Conservation (phyloP, 495 filamentous ascomycete genomes). For the Bryoglossum gracile region DNA sequence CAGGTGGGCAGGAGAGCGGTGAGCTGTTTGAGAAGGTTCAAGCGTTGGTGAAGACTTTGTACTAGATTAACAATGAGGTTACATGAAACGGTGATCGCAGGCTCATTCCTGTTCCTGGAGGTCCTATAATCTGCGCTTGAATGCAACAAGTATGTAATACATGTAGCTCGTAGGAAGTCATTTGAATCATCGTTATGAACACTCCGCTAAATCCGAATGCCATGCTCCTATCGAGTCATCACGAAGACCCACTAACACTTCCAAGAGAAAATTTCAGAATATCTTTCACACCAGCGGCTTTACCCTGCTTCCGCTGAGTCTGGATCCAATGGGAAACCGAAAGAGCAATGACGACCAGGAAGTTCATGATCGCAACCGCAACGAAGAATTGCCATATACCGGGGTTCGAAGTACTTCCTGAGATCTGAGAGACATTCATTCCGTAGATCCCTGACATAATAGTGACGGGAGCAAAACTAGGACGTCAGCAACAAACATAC, state of each 20-base stretch:
- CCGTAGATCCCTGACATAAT: slow-evolving; percentile 25
- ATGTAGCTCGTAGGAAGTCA: too few relatives aligned
- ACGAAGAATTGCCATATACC: slow-evolving; percentile 28
- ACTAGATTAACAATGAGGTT: too few relatives aligned
- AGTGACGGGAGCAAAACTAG: slow-evolving; percentile 24
- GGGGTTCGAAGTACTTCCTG: slow-evolving; percentile 15
- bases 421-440: slow-evolving; percentile 27
- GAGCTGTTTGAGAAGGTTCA: background rate
- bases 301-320: slow-evolving; percentile 12
- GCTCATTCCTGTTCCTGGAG: too few relatives aligned
- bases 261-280: slow-evolving; percentile 20
- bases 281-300: slow-evolving; percentile 15
- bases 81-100: too few relatives aligned
- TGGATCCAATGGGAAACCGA: slow-evolving; percentile 18
- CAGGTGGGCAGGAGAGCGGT: background rate
- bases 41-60: background rate
- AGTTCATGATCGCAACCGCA: slow-evolving; percentile 18
- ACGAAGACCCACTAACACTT: too few relatives aligned
- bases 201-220: too few relatives aligned
- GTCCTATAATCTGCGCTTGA: too few relatives aligned
- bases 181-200: too few relatives aligned
- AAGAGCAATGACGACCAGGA: slow-evolving; percentile 14
- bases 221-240: too few relatives aligned
- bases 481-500: background rate
- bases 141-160: too few relatives aligned